Base-by-base conservation (phyloP, 169 alveolate genomes). In the Plasmodium gonderi region DNA sequence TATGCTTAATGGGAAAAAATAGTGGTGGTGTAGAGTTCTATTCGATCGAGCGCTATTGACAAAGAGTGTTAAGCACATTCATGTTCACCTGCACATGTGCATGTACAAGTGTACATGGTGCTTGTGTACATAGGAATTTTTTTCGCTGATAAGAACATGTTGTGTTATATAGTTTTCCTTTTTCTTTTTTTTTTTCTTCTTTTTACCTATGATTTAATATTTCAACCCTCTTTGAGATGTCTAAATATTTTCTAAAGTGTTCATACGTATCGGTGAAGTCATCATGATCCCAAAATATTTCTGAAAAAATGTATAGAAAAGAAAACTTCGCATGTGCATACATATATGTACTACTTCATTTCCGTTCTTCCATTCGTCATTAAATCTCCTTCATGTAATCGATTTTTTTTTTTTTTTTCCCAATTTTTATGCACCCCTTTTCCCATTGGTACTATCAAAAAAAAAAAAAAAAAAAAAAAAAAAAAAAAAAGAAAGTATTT, bases 271-370 rank as follows among this genome's bases (percentile, higher is more conserved):
- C 96, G 14, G 96, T 97, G 82, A 92, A 96, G 83, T 96, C 98
- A 45, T 96, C 98, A 31, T 93, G 90, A 76, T 96, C 98, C 98
- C 98, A 96, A 92, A 96, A 96, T 12, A 96, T 94, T 68, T 96
- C 98, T 95, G 78, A 67, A 64, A 26, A 20, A 45, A 20, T 26
- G 38, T 17, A 51, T 4, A 36, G 17, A 9, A 14, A 23, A 67
- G n/a, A 54, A 45, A 89, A 33, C 9, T 17, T 5, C 31, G 17
- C 31, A 0, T 74, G 36, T 29, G 9, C 14, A 54, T n/a, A 79
- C 7, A 60, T 47, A 69, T 11, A 3, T 69, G 51, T 69, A 17
- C 11, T n/a, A 23, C 3, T 31, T 36, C 79, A 69, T 33, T 69
- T 69, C 17, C 31, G 6, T 60, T 36, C n/a, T 60, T 60, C 31